phyloP scores from a whole-genome alignment of 768 basidiomycete species.

The Lactarius psammicola region DNA sequence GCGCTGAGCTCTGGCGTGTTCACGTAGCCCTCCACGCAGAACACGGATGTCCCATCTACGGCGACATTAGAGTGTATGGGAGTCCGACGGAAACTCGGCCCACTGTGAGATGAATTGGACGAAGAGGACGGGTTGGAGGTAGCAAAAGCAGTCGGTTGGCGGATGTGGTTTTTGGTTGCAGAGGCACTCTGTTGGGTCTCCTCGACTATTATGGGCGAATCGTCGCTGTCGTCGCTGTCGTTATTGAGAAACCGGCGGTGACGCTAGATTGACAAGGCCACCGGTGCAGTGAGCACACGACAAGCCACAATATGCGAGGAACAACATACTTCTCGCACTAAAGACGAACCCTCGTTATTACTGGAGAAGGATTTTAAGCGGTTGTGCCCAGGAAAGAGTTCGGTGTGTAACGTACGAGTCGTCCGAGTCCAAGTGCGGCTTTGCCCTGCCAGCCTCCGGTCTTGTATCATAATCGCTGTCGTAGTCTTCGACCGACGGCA shows the following conservation, averaged over 20 bases:
- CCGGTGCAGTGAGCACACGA: background rate
- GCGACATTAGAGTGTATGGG: conserved; percentile 13
- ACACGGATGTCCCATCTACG: conserved; percentile 22
- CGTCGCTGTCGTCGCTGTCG: conserved; percentile 14
- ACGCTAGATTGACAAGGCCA: background rate
- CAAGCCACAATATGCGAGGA: background rate
- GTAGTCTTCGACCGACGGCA: conserved; percentile 18
- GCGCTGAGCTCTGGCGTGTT: conserved; percentile 26
- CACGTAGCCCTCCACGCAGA: conserved; percentile 26
- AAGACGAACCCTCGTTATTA: conserved; percentile 5
- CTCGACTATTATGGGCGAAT: background rate
- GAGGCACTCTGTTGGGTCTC: background rate
- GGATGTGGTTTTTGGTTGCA: conserved; percentile 7
- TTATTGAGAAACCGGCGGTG: conserved; percentile 1
- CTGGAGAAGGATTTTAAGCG: background rate
- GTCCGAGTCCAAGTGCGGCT: conserved; percentile 18
- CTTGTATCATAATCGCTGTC: conserved; percentile 26
- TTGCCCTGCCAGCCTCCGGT: conserved; percentile 24
- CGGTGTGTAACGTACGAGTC: conserved; percentile 18
- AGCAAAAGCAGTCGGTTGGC: conserved; percentile 19
- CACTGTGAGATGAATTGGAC: conserved; percentile 1
- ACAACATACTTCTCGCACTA: conserved; percentile 4
- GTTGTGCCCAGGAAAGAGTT: background rate
- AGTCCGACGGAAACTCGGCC: conserved; percentile 8
- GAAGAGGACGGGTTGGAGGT: conserved; percentile 1